phyloP scores from a whole-genome alignment of 805 yeast genomes.

The Candida awuae region DNA sequence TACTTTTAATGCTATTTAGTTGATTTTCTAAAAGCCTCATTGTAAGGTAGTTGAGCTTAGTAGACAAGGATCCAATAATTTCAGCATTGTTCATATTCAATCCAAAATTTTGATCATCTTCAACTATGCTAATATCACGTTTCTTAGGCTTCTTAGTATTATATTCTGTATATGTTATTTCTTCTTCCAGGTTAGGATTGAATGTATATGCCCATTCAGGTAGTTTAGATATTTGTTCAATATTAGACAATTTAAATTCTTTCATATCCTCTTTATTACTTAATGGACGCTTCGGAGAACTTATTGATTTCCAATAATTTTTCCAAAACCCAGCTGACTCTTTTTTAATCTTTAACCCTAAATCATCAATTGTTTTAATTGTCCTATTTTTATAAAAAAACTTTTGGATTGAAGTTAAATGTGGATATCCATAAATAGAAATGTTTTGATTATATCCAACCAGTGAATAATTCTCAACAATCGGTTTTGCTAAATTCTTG shows the following conservation, averaged over 20 bases:
- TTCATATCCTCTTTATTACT: constrained; percentile 14
- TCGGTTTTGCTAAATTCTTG: constrained; percentile 35
- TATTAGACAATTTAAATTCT: constrained; percentile 10
- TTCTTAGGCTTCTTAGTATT: neutral
- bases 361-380: constrained; percentile 23
- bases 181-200: constrained; percentile 22
- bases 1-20: constrained; percentile 38
- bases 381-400: constrained; percentile 48
- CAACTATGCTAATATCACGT: neutral
- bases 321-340: constrained; percentile 43
- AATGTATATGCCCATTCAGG: constrained; percentile 25
- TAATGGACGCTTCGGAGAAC: constrained; percentile 2
- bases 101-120: constrained; percentile 12
- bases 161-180: constrained; percentile 2
- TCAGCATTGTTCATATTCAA: constrained; percentile 27
- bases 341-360: constrained; percentile 28
- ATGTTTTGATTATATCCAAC: constrained; percentile 31
- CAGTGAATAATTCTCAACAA: constrained; percentile 36
- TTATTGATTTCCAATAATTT: constrained; percentile 37
- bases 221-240: constrained; percentile 21
- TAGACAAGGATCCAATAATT: constrained; percentile 55
- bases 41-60: constrained; percentile 54
- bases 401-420: constrained; percentile 42
- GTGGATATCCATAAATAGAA: constrained; percentile 54
- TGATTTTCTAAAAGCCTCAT: constrained; percentile 49